Conservation (phyloP, 2,329 filamentous ascomycete genomes). For the Calonectria pseudoturangicola region DNA sequence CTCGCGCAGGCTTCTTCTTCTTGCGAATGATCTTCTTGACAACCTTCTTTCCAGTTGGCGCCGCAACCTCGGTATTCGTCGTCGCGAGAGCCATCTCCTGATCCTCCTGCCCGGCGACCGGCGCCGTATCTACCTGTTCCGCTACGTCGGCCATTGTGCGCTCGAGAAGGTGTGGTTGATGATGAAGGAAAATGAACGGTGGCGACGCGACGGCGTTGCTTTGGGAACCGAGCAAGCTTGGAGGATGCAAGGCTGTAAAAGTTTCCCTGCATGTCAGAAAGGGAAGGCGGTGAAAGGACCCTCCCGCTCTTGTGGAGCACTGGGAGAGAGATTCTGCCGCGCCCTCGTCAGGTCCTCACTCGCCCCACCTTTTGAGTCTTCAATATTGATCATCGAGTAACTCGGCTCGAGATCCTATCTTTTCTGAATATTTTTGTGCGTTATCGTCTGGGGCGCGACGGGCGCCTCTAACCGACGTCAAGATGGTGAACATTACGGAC, state of each 20-base stretch:
- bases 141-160: slow-evolving; percentile 58
- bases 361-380: slow-evolving; percentile 55
- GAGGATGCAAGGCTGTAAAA: slow-evolving; percentile 55
- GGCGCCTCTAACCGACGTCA: slow-evolving; percentile 58
- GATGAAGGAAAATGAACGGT: slow-evolving; percentile 41
- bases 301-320: slow-evolving; percentile 46
- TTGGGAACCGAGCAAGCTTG: slow-evolving; percentile 41
- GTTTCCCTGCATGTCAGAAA: slow-evolving; percentile 43
- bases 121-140: slow-evolving; percentile 53
- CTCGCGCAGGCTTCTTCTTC: slow-evolving; percentile 91
- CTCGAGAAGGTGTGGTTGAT: slow-evolving; percentile 29
- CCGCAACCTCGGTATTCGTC: slow-evolving; percentile 66
- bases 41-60: slow-evolving; percentile 74
- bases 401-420: slow-evolving; percentile 35
- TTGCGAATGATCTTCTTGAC: slow-evolving; percentile 93
- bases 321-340: slow-evolving; percentile 51
- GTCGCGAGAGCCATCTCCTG: slow-evolving; percentile 60
- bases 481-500: slow-evolving; percentile 99
- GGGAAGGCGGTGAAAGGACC: slow-evolving; percentile 55
- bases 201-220: slow-evolving; percentile 50
- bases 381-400: slow-evolving; percentile 36
- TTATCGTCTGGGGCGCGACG: slow-evolving; percentile 46
- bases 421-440: slow-evolving; percentile 34
- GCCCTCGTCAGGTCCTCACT: slow-evolving; percentile 53
- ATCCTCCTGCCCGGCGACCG: slow-evolving; percentile 53